A percentile compares a stretch with the other conserved stretches of the same genome.
These are phyloP conservation scores for Globisporangium solare DNA, from an alignment of 352 stramenopile species.

Conservation along the genomic window DNA sequence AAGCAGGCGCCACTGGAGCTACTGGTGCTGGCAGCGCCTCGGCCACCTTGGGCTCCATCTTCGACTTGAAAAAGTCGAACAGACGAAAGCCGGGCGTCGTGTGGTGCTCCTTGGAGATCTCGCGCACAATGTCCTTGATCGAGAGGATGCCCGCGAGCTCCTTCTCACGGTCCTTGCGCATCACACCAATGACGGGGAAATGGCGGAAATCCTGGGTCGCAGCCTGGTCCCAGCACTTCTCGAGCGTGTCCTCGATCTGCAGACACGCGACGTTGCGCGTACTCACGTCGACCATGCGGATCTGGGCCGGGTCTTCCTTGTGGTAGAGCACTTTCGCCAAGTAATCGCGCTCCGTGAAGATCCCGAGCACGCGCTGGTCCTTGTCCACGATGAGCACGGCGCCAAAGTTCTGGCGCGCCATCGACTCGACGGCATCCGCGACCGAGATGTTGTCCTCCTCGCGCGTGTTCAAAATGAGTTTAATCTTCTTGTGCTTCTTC, in stretches of 20 bases:
- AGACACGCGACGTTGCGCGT: conserved; percentile 49
- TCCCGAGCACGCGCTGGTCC: conserved; percentile 73
- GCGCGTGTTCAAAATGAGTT: conserved; percentile 79
- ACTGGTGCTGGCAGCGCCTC: conserved; percentile 6
- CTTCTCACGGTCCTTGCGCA: conserved; percentile 73
- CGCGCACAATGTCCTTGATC: conserved; percentile 84
- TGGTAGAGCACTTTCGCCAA: conserved; percentile 72
- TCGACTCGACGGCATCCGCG: conserved; percentile 68
- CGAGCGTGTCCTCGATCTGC: conserved; percentile 73
- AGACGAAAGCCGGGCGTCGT: conserved; percentile 70
- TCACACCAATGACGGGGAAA: conserved; percentile 73
- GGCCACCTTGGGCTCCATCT: conserved; percentile 44
- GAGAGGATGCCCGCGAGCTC: conserved; percentile 78
- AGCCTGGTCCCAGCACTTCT: conserved; percentile 75
- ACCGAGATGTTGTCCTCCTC: conserved; percentile 75
- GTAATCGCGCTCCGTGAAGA: conserved; percentile 86
- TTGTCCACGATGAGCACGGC: conserved; percentile 80
- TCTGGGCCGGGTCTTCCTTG: conserved; percentile 53
- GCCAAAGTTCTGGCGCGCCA: conserved; percentile 78
- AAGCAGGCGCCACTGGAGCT: neutral
- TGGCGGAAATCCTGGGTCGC: conserved; percentile 70
- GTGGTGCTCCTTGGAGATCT: conserved; percentile 79
- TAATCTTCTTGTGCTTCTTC: conserved; percentile 82
- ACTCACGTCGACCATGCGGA: conserved; percentile 57
- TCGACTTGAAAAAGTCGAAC: conserved; percentile 85